Conservation (phyloP, 352 stramenopile genomes). For the Globisporangium iwayamae region DNA sequence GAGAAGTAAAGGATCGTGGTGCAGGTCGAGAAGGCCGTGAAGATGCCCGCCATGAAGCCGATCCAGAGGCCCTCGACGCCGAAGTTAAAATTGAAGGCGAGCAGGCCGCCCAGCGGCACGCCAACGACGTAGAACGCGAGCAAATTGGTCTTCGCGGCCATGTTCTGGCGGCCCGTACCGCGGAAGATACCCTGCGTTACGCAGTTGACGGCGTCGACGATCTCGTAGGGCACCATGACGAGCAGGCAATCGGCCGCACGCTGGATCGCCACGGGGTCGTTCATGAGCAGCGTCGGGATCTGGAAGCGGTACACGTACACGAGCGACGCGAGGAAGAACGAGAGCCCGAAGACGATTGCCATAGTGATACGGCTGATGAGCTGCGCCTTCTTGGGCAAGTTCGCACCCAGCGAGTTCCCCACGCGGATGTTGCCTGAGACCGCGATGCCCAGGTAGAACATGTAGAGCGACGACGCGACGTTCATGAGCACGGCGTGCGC, state of each 20-base stretch:
- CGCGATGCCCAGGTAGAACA: constrained; percentile 66
- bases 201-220: constrained; percentile 70
- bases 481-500: constrained; percentile 73
- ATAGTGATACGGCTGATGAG: constrained; percentile 44
- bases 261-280: constrained; percentile 32
- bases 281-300: constrained; percentile 44
- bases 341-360: constrained; percentile 26
- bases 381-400: constrained; percentile 45
- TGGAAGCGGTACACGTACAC: constrained; percentile 35
- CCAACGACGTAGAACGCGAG: constrained; percentile 74
- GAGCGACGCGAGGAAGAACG: constrained; percentile 27
- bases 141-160: constrained; percentile 63
- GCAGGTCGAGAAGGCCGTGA: constrained; percentile 16
- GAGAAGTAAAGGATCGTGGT: constrained; percentile 19
- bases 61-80: constrained; percentile 75
- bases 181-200: constrained; percentile 72
- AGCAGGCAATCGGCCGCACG: constrained; percentile 44
- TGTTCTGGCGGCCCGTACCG: constrained; percentile 57
- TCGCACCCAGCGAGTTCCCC: constrained; percentile 69
- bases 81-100: constrained; percentile 43
- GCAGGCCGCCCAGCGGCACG: constrained; percentile 55
- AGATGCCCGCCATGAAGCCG: constrained; percentile 60
- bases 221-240: constrained; percentile 56
- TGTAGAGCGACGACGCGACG: constrained; percentile 62
- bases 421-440: constrained; percentile 69